Percentiles rank a stretch among this genome's conserved stretches.
Conservation (phyloP, 1,284 basidiomycete species). For the Malassezia sympodialis region DNA sequence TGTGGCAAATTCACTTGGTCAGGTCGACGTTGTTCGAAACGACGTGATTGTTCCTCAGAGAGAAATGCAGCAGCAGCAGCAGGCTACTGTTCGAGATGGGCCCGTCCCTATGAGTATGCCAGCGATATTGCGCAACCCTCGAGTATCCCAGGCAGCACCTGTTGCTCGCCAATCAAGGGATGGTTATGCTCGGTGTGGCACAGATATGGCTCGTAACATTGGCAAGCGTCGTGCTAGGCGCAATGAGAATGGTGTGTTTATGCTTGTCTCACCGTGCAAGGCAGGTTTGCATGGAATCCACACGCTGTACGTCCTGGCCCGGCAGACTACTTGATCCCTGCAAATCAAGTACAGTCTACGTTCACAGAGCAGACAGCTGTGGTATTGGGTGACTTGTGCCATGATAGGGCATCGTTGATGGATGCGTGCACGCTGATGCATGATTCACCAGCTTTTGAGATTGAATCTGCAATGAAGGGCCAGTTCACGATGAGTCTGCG, state of each 20-base stretch:
- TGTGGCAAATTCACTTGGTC: not conserved
- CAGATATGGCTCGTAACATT: not conserved
- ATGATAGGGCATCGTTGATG: not conserved
- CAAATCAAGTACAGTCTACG: constrained; percentile 27
- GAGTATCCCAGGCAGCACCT: constrained; percentile 2
- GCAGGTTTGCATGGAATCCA: constrained; percentile 27
- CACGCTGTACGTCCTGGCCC: constrained; percentile 26
- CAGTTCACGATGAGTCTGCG: constrained; percentile 27
- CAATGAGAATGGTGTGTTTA: constrained; percentile 13
- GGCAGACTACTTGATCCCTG: constrained; percentile 25
- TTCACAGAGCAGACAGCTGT: constrained; percentile 10
- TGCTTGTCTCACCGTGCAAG: not conserved
- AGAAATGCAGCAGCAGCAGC: not conserved
- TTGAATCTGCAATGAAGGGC: constrained; percentile 21
- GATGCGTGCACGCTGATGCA: constrained; percentile 10
- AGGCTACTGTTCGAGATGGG: not conserved
- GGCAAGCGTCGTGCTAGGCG: constrained; percentile 13
- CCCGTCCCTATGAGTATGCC: constrained; percentile 16
- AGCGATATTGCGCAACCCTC: constrained; percentile 12
- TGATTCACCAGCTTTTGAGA: constrained; percentile 17
- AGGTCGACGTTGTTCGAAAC: not conserved
- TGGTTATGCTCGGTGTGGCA: not conserved
- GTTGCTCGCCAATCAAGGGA: constrained; percentile 1
- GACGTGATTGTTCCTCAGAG: not conserved
- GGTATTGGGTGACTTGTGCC: not conserved